These are phyloP conservation scores for Trichoderma cornu-damae DNA, from an alignment of 2,329 filamentous ascomycete genomes.

Conservation along the genomic window DNA sequence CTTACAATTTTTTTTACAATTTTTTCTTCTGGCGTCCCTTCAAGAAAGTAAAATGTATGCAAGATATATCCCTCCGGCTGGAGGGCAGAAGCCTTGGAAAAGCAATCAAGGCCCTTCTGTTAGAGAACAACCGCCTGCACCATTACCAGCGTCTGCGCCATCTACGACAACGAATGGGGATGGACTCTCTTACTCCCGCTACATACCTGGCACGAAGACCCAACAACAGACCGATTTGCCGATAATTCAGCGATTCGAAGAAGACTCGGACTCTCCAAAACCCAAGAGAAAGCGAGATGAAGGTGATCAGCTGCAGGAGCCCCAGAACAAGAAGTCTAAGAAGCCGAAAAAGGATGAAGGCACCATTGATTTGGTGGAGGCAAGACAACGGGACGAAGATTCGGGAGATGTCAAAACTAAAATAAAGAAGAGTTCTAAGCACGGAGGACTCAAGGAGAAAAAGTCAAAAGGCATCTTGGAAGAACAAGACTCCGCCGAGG, in stretches of 20 bases:
- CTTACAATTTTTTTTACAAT: too few relatives aligned
- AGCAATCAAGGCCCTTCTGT: slow-evolving; percentile 4
- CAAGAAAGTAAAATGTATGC: slow-evolving; percentile 35
- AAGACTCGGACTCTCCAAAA: slow-evolving; percentile 25
- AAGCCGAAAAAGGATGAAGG: slow-evolving; percentile 22
- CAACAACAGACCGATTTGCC: slow-evolving; percentile 12
- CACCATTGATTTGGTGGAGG: slow-evolving; percentile 12
- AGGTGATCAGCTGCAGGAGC: slow-evolving; percentile 27
- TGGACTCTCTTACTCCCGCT: slow-evolving; percentile 37
- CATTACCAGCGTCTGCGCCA: slow-evolving; percentile 9
- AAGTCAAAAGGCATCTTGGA: slow-evolving; percentile 24
- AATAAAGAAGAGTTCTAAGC: neutral
- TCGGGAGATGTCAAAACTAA: slow-evolving; percentile 24
- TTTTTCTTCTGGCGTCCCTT: neutral
- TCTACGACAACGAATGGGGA: slow-evolving; percentile 17
- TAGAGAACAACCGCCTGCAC: neutral
- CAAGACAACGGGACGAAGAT: slow-evolving; percentile 15
- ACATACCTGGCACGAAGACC: slow-evolving; percentile 35
- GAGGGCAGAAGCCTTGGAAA: slow-evolving; percentile 22
- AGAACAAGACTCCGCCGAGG: neutral
- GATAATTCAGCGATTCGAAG: slow-evolving; percentile 28
- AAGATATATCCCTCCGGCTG: slow-evolving; percentile 38
- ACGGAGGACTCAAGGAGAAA: slow-evolving; percentile 23
- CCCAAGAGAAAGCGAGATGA: slow-evolving; percentile 37
- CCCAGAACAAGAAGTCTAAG: slow-evolving; percentile 35